Evolutionary conservation across 2,329 filamentous ascomycete genomes (phyloP), one percentile per base, ranked within the genome.

Genomic region (Claviceps pazoutovae): DNA sequence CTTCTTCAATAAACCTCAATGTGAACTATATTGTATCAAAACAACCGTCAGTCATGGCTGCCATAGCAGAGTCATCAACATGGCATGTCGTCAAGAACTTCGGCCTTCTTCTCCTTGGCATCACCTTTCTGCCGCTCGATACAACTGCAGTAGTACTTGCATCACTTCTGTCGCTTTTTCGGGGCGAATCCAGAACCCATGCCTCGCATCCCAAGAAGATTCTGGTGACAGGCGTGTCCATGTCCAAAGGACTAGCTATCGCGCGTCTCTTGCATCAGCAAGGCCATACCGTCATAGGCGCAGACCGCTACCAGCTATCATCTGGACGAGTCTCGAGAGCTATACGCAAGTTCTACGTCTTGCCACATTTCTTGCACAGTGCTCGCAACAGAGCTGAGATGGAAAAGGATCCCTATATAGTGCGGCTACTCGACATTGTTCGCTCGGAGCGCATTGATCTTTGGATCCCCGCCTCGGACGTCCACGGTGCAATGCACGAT

Each of bases 401-500:
- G 26, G 23, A 36, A 26, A 54, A 69, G 5, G 68, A 72, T 17
- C 64, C 65, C 1, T 88, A 89, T 58, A 71, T 78, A 14, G 65
- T 72, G 14, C 68, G 69, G 0, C 63, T 89, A 3, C 62, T 85
- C 1, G 66, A 77, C 8, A 73, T 88, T 26, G 71, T 88, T 42
- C 61, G 71, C 5, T 62, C 67, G 0, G 83, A 89, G 56, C 70
- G 73, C 0, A 74, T 86, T 4, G 77, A 87, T 52, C 65, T 89
- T 3, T 90, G 85, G 84, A 78, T 89, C 3, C 82, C 79, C 19
- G 87, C 84, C 58, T 87, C 84, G 0, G 82, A 80, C n/a, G 79
- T 84, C 8, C 73, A 76, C 1, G 79, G 76, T 0, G 81, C 80
- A 0, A 65, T 83, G 13, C 80, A 85, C 59, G 85, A 89, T 61